Evolutionary conservation across 441 rosid species (phyloP).

Genomic region (Pelargonium australe): DNA sequence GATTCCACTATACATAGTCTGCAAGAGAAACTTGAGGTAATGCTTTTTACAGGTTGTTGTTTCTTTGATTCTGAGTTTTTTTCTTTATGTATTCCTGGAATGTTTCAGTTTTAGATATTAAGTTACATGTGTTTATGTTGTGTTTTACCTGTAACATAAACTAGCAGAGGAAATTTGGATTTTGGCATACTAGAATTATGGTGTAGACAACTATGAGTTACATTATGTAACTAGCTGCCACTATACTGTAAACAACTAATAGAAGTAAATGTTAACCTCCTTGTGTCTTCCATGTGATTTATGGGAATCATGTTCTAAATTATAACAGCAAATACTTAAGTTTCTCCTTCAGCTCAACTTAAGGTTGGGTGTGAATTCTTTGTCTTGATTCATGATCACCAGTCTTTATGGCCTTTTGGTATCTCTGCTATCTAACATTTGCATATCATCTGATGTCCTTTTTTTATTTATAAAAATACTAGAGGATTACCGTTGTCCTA

Average conservation of each 20-base stretch:
- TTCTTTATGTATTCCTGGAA: not conserved
- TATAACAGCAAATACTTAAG: not conserved
- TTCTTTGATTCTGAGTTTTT: not conserved
- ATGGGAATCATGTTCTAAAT: not conserved
- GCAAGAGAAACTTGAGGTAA: slow-evolving; percentile 81
- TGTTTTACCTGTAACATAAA: not conserved
- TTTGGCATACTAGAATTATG: not conserved
- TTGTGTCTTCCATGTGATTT: not conserved
- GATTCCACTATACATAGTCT: slow-evolving; percentile 61
- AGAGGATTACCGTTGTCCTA: not conserved
- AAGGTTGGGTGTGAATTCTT: too few species aligned
- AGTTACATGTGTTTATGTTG: not conserved
- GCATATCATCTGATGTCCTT: too few species aligned
- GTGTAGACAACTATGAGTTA: not conserved
- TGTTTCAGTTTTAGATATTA: not conserved
- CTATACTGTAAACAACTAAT: not conserved
- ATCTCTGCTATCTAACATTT: too few species aligned
- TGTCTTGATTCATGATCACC: too few species aligned
- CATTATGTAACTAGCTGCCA: not conserved
- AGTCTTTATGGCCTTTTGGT: too few species aligned
- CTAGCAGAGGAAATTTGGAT: not conserved
- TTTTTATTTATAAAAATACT: not conserved
- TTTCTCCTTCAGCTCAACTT: not conserved
- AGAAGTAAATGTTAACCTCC: not conserved
- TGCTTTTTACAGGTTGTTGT: not conserved